Base-by-base conservation (phyloP, 768 basidiomycete genomes). In the Tulasnella sp. region DNA sequence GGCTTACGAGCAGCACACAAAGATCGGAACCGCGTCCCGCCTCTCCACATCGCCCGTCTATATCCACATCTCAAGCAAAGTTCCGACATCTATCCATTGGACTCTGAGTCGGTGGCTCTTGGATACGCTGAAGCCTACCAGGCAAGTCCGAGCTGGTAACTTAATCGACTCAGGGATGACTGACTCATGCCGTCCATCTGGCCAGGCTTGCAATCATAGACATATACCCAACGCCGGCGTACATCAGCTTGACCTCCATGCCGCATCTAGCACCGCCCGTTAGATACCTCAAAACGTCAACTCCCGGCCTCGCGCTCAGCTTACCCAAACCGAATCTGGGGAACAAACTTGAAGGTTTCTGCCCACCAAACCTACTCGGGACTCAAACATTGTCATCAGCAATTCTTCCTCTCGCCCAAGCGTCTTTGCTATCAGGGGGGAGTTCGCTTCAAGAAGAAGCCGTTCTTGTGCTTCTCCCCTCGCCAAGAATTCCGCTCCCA, bases 291-390 rank as follows among this genome's bases (percentile, higher is more conserved):
- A 19, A 12, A 45, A 73, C 72, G 4, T 45, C 72, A 15, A 36
- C 72, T 1, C 42, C 40, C 6, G n/a, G 25, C 14, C 39, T 25
- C 29, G 31, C 29, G 25, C 25, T 17, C 25, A 29, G 12, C 58
- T 34, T 42, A 17, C 52, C 12, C 31, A n/a, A 73, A 11, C 22
- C 31, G 11, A 22, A 45, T 7, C 40, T 11, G 25, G 8, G 7
- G 29, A 9, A 17, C 8, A 12, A 6, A 11, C 31, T 73, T 42
- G 25, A 49, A 15, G 0, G 1, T 7, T 73, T 73, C 72, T 38
- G 25, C 9, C 52, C 72, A 12, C 72, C 72, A 22, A 73, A 73
- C 42, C 45, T 73, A n/a, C 72, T 73, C 49, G n/a, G 37, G 17
- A 73, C 72, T 0, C 72, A 73, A 37, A 49, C 72, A 12, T 29